A percentile compares a stretch with the other conserved stretches of the same genome.
These are phyloP conservation scores for Coemansia sp. DNA, from an alignment of 192 early-diverging fungal genomes.

Conservation along the genomic window DNA sequence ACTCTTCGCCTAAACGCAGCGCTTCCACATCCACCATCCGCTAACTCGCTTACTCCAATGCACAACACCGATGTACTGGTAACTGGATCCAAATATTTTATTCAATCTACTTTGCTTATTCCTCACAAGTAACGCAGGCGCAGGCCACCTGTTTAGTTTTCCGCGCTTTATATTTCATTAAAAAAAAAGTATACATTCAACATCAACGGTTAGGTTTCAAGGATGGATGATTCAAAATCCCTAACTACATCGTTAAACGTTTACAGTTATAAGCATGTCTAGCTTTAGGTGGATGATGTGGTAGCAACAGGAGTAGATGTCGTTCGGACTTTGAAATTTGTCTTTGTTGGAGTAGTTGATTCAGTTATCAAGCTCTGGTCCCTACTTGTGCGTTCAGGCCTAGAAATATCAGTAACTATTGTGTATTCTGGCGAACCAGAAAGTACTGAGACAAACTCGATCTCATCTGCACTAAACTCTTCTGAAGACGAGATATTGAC, in stretches of 20 bases:
- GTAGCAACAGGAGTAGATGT: too few relatives aligned
- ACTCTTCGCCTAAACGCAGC: conserved; percentile 9
- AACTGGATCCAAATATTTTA: conserved; percentile 40
- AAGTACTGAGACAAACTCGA: conserved; percentile 3
- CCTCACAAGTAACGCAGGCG: conserved; percentile 12
- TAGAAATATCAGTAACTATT: too few relatives aligned
- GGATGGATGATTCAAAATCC: too few relatives aligned
- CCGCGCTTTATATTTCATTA: background rate
- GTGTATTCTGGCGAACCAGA: too few relatives aligned
- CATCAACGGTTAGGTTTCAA: too few relatives aligned
- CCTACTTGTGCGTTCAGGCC: too few relatives aligned
- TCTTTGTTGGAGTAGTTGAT: too few relatives aligned
- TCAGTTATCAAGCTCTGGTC: too few relatives aligned
- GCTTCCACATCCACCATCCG: conserved; percentile 13
- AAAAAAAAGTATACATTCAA: too few relatives aligned
- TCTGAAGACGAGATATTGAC: conserved; percentile 33
- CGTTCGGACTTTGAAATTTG: too few relatives aligned
- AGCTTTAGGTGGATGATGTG: too few relatives aligned
- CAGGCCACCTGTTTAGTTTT: background rate
- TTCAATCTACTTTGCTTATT: conserved; percentile 26
- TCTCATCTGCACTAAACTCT: conserved; percentile 25
- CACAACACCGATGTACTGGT: conserved; percentile 34
- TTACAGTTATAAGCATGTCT: too few relatives aligned
- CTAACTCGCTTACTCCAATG: background rate
- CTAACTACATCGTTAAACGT: background rate